Base-by-base conservation (phyloP, 371 early-diverging fungal genomes). In the Massospora cicadina region DNA sequence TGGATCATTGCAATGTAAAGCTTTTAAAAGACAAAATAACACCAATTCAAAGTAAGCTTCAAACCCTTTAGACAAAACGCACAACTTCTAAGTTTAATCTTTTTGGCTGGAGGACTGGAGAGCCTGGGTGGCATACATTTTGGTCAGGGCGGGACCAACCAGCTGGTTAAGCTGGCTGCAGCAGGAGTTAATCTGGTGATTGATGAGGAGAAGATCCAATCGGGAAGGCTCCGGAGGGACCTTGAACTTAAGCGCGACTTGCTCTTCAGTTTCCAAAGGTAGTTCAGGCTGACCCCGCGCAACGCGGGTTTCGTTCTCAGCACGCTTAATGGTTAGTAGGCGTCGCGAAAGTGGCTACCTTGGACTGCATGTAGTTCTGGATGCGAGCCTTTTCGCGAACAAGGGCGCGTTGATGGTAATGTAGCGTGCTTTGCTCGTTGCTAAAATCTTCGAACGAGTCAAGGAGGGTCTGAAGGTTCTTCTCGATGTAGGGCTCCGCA, bases 161-260 rank as follows among this genome's bases (percentile, higher is more conserved):
- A 85, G 88, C 74, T 90, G 86, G 68, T 90, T 87, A 64, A 94
- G 75, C 75, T 93, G 91, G 77, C 90, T 89, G 75, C 87, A 87
- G 73, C 90, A 86, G 71, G 88, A 87, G 67, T 89, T 87, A 71
- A 93, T 85, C 76, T 94, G 94, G 65, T 88, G 86, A 33, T 83
- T 83, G 68, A 89, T 80, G 66, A 96, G 80, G 72, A 95, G 79
- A 21, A 86, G 81, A 67, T 93, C 92, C 67, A 96, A 76, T 68
- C 93, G 84, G 70, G 88, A 84, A 21, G 95, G 95, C 77, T 96
- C 97, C 26, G 81, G 75, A 33, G 87, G 88, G 58, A 77, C 67
- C 72, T 77, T 83, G 77, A 82, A 85, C 72, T 81, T 73, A 33
- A 62, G 64, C 55, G 77, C 74, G 62, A 91, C 79, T 70, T 91